Conservation (phyloP, 768 basidiomycete species). For the Phanerochaete sordida region DNA sequence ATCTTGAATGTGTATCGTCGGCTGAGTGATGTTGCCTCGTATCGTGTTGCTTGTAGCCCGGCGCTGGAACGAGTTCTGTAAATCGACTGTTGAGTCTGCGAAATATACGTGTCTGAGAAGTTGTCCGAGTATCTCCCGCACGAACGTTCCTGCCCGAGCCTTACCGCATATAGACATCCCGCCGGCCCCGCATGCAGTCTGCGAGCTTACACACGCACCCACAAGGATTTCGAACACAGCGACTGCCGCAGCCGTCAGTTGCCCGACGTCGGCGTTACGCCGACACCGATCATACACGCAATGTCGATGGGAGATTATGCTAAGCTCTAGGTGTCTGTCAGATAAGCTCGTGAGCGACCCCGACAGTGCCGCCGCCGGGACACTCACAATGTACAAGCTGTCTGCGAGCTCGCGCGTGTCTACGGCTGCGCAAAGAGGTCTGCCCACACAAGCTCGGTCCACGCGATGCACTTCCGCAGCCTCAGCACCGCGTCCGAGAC, state of each 20-base stretch:
- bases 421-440: slow-evolving; percentile 34
- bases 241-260: background rate
- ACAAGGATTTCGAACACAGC: background rate
- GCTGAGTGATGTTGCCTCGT: background rate
- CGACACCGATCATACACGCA: background rate
- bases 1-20: background rate
- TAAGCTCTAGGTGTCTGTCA: background rate
- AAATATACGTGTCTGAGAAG: background rate
- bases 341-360: background rate
- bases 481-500: slow-evolving; percentile 38
- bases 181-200: background rate
- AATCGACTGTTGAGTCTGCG: background rate
- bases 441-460: slow-evolving; percentile 56
- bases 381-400: too few species aligned
- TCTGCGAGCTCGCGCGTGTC: background rate
- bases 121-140: background rate
- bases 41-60: background rate
- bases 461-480: slow-evolving; percentile 41
- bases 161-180: background rate
- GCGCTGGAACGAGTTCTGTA: background rate
- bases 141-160: background rate
- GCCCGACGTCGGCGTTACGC: background rate
- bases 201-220: background rate
- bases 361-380: background rate
- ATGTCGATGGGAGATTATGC: background rate